Evolutionary conservation across 345 rosid genomes (phyloP).

Genomic region (Eutrema japonicum): DNA sequence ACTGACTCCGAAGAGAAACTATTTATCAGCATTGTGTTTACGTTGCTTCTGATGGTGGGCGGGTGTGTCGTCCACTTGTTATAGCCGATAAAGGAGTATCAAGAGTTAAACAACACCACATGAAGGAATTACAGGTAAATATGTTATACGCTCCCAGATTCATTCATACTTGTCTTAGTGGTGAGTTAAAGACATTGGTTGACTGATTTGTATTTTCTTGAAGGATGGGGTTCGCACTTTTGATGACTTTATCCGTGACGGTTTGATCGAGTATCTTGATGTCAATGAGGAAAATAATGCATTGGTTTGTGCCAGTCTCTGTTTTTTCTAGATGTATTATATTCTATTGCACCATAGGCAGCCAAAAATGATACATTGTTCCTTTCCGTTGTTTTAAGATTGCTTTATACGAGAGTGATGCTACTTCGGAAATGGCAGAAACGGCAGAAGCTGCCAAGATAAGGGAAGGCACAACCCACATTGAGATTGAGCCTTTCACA

Average conservation of each 20-base stretch:
- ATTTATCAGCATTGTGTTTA: conserved; percentile 72
- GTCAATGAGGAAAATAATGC: conserved; percentile 99
- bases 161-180: conserved; percentile 17
- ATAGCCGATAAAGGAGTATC: conserved; percentile 92
- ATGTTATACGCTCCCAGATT: conserved; percentile 25
- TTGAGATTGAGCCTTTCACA: conserved; percentile 96
- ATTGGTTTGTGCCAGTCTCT: conserved; percentile 58
- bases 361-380: conserved; percentile 18
- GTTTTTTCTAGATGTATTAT: background rate
- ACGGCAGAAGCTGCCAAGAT: conserved; percentile 7
- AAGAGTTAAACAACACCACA: conserved; percentile 86
- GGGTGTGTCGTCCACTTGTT: conserved; percentile 98
- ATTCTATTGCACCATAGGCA: conserved; percentile 17
- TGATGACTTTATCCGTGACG: conserved; percentile 89
- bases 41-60: conserved; percentile 98
- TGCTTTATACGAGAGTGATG: conserved; percentile 85
- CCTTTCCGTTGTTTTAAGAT: conserved; percentile 57
- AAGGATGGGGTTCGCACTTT: conserved; percentile 90
- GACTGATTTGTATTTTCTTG: conserved; percentile 39
- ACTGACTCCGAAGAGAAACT: conserved; percentile 36
- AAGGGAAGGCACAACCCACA: conserved; percentile 71
- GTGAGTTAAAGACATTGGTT: conserved; percentile 14
- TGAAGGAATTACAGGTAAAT: conserved; percentile 83
- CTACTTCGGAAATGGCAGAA: conserved; percentile 40
- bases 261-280: conserved; percentile 91